Percentiles rank a stretch among this genome's conserved stretches.
phyloP scores from a whole-genome alignment of 768 basidiomycete species.

The Tremella fuciformis region DNA sequence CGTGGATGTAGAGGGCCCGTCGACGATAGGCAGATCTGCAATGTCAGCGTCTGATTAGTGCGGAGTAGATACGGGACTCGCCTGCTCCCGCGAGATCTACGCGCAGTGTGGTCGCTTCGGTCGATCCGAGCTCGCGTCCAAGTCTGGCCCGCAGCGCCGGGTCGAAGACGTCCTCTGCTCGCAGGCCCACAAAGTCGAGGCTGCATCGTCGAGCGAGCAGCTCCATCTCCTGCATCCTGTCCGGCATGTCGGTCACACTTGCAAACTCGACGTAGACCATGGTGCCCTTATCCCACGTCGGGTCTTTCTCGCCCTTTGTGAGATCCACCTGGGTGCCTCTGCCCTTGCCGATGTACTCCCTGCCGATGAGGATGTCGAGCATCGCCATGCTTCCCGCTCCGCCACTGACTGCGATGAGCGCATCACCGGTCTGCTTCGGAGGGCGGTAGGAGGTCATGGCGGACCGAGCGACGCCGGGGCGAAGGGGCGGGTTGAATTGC shows the following conservation, averaged over 20 bases:
- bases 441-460: conserved; percentile 20
- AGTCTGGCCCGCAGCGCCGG: conserved; percentile 13
- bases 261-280: conserved; percentile 49
- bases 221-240: conserved; percentile 25
- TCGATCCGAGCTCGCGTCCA: background rate
- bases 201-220: conserved; percentile 15
- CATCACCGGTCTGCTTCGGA: conserved; percentile 29
- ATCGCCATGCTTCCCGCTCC: conserved; percentile 46
- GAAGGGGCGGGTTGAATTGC: conserved; percentile 28
- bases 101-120: background rate
- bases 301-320: conserved; percentile 39
- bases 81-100: conserved; percentile 24
- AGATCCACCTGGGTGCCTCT: conserved; percentile 24
- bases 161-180: conserved; percentile 46
- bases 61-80: conserved; percentile 7
- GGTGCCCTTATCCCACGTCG: conserved; percentile 39
- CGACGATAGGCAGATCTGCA: conserved; percentile 30
- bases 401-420: conserved; percentile 37
- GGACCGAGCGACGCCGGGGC: conserved; percentile 11
- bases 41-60: too few relatives aligned
- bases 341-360: conserved; percentile 32
- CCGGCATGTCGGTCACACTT: conserved; percentile 26
- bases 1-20: conserved; percentile 12
- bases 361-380: conserved; percentile 31
- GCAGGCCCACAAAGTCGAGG: conserved; percentile 29